Conservation (phyloP, 208 protist species). For the Histomonas meleagridis region DNA sequence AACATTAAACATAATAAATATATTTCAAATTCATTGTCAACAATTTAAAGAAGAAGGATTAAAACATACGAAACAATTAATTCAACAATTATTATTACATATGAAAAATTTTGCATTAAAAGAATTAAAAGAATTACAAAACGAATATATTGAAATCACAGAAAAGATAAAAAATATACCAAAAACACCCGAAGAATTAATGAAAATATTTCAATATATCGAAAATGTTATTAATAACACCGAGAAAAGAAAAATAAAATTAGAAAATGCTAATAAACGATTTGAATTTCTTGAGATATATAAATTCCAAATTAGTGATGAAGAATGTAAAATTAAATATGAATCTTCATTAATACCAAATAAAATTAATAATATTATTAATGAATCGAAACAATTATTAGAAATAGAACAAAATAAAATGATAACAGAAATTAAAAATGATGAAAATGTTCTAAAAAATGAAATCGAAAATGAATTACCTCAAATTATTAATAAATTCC, state of each 20-base stretch:
- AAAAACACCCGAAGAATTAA: not conserved
- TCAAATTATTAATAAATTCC: not conserved
- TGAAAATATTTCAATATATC: not conserved
- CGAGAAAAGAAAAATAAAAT: not conserved
- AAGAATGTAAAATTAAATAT: not conserved
- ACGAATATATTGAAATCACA: not conserved
- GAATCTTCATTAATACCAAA: not conserved
- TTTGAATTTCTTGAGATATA: conserved; percentile 19
- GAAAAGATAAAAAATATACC: not conserved
- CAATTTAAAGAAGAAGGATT: not conserved
- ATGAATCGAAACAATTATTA: not conserved
- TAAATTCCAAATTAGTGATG: conserved; percentile 2
- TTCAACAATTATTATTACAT: not conserved
- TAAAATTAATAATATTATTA: not conserved
- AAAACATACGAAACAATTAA: not conserved
- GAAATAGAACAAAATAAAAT: conserved; percentile 2
- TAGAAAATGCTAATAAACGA: not conserved
- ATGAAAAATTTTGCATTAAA: not conserved
- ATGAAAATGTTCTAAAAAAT: not conserved
- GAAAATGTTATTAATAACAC: not conserved
- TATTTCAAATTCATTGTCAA: not conserved
- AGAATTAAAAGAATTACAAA: not conserved
- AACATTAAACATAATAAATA: not conserved
- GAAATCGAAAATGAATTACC: not conserved
- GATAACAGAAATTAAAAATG: not conserved